phyloP scores from a whole-genome alignment of 768 basidiomycete genomes.

The Trametes cinnabarina region DNA sequence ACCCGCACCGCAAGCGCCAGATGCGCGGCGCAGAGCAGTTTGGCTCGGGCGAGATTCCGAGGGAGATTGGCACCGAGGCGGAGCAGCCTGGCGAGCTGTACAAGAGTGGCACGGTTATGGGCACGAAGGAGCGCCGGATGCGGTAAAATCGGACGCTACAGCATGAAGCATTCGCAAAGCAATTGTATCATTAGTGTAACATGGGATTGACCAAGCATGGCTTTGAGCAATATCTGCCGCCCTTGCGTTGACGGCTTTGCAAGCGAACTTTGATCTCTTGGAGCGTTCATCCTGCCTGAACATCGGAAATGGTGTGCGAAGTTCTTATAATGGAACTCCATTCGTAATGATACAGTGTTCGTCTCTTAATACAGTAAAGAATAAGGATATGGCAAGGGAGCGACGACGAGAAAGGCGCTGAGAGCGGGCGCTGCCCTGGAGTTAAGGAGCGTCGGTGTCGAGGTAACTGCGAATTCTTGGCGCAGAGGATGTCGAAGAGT shows the following conservation, averaged over 20 bases:
- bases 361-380: not conserved
- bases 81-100: conserved; percentile 6
- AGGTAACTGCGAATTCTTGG: not conserved
- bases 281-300: too few relatives aligned
- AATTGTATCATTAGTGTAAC: conserved; percentile 1
- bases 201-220: not conserved
- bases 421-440: not conserved
- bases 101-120: not conserved
- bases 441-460: not conserved
- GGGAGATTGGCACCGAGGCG: conserved; percentile 10
- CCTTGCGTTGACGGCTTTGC: too few relatives aligned
- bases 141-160: not conserved
- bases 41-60: conserved; percentile 22
- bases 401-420: not conserved
- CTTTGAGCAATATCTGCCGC: not conserved
- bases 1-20: conserved; percentile 29
- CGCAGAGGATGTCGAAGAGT: not conserved
- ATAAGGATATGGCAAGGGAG: not conserved
- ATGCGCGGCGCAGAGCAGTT: conserved; percentile 24
- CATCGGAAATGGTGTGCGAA: not conserved
- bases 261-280: too few relatives aligned
- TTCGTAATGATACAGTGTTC: conserved; percentile 1
- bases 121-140: conserved; percentile 3
- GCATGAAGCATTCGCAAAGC: not conserved
- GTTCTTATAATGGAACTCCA: not conserved